Percentiles rank a stretch among this genome's conserved stretches.
These are phyloP conservation scores for Chaetothyriales sp. DNA, from an alignment of 2,329 filamentous ascomycete genomes.

Conservation along the genomic window DNA sequence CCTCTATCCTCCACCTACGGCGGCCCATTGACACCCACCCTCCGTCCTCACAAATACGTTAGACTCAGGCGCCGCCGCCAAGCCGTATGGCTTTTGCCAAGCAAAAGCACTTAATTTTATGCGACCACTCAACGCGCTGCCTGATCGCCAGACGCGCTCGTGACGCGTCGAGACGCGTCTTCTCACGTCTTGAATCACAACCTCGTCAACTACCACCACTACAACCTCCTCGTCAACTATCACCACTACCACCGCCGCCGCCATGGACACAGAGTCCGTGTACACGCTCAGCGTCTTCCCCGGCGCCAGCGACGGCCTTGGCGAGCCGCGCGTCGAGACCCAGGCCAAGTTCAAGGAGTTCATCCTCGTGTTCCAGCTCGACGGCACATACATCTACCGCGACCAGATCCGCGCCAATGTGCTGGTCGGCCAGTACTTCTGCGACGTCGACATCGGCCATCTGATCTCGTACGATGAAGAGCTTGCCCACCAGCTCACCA, in stretches of 20 bases:
- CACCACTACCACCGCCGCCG: background rate
- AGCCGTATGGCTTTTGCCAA: too few relatives aligned
- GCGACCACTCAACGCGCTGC: background rate
- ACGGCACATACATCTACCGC: constrained; percentile 93
- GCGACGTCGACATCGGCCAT: constrained; percentile 90
- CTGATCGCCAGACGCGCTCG: too few relatives aligned
- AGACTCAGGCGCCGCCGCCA: too few relatives aligned
- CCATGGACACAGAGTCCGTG: constrained; percentile 77
- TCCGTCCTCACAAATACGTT: too few relatives aligned
- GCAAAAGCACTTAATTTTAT: too few relatives aligned
- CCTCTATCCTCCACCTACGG: too few relatives aligned
- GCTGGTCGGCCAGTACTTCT: constrained; percentile 83
- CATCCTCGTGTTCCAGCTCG: constrained; percentile 82
- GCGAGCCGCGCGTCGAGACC: constrained; percentile 57
- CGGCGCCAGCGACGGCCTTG: constrained; percentile 49
- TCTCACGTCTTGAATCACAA: background rate
- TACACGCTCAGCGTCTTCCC: constrained; percentile 75
- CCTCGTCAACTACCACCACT: background rate
- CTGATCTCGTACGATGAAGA: constrained; percentile 94
- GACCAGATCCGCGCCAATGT: constrained; percentile 94
- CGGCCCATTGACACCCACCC: too few relatives aligned
- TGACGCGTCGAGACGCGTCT: constrained; percentile 5
- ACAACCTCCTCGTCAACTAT: background rate
- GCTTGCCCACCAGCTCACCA: constrained; percentile 75
- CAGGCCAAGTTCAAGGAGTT: constrained; percentile 77